Conservation (phyloP, 306 rosid species). For the Morella rubra region DNA sequence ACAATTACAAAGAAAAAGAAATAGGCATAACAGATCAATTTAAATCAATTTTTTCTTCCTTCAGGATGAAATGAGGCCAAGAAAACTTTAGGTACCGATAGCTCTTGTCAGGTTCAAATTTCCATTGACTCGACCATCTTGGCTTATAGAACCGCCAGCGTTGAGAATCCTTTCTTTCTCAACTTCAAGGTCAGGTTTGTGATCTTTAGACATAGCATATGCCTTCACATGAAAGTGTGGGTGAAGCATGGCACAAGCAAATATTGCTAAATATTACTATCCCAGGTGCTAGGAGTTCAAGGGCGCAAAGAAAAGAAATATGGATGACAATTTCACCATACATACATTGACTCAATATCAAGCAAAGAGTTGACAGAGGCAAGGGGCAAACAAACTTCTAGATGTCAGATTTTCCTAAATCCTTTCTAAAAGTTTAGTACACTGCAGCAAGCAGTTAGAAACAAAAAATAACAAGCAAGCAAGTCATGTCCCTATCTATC, state of each 20-base stretch:
- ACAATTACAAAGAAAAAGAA: conserved; percentile 13
- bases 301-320: neutral
- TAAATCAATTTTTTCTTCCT: neutral
- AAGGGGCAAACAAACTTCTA: conserved; percentile 5
- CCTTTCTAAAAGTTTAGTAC: neutral
- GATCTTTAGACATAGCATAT: conserved; percentile 83
- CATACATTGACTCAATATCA: neutral
- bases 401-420: conserved; percentile 13
- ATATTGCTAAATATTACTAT: conserved; percentile 13
- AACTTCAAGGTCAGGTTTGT: conserved; percentile 84
- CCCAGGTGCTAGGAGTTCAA: conserved; percentile 15
- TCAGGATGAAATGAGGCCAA: neutral
- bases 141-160: conserved; percentile 95
- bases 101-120: conserved; percentile 91
- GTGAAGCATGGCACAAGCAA: conserved; percentile 20
- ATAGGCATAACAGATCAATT: conserved; percentile 4
- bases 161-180: conserved; percentile 88
- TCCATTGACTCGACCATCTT: conserved; percentile 94
- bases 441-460: neutral
- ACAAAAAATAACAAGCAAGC: no score
- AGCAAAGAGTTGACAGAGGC: neutral
- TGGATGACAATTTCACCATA: neutral
- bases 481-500: no score
- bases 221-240: conserved; percentile 58
- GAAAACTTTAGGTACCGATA: conserved; percentile 52